phyloP scores from a whole-genome alignment of 169 alveolate genomes.

The Pseudocohnilembus persalinus region DNA sequence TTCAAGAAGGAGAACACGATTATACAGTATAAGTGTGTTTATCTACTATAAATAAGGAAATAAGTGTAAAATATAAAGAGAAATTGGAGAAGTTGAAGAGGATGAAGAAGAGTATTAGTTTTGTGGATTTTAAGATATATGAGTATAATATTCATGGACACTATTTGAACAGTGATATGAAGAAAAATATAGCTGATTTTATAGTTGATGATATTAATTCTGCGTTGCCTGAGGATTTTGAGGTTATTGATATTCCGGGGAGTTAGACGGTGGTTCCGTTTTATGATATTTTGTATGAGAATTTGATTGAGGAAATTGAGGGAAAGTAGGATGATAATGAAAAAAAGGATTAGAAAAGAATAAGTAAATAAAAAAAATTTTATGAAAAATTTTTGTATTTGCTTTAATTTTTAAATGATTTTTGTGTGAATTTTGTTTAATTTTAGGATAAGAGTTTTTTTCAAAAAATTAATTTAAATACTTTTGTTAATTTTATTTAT shows the following conservation, averaged over 20 bases:
- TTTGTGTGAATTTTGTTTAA: too few species aligned
- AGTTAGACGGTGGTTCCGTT: not conserved
- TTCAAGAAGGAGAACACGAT: not conserved
- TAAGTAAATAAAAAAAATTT: too few species aligned
- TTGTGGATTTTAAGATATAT: too few species aligned
- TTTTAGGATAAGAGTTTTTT: too few species aligned
- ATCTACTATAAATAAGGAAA: not conserved
- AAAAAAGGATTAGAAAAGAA: not conserved
- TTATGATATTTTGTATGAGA: not conserved
- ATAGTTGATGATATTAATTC: not conserved
- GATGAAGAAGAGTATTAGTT: too few species aligned
- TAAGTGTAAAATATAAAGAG: not conserved
- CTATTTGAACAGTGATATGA: too few species aligned
- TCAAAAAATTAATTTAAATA: too few species aligned
- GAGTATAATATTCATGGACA: not conserved
- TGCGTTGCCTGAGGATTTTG: not conserved
- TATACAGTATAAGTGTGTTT: not conserved
- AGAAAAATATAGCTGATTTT: not conserved
- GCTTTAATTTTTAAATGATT: too few species aligned
- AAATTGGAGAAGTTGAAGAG: not conserved
- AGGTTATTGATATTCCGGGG: too few species aligned
- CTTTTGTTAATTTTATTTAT: too few species aligned
- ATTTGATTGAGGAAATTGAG: not conserved
- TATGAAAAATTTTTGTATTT: too few species aligned
- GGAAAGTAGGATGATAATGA: not conserved